A percentile compares a stretch with the other conserved stretches of the same genome.
These are phyloP conservation scores for Eragrostis nindensis DNA, from an alignment of 176 grass and related monocot species.

Conservation along the genomic window DNA sequence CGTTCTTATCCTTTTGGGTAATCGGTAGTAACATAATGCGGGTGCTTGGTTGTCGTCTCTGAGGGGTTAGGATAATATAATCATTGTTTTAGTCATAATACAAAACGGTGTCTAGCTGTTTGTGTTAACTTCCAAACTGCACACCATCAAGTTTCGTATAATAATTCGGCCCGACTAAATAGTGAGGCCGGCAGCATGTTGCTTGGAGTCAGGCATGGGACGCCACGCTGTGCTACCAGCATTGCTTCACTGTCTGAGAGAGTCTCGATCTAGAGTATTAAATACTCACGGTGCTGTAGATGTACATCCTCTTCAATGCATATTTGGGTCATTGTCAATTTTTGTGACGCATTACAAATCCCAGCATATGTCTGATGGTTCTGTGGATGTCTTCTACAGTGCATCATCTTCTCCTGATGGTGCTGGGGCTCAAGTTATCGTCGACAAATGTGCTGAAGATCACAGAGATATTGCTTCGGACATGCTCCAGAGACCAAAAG, in stretches of 20 bases:
- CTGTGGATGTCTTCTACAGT: slow-evolving; percentile 38
- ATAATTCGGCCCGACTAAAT: slow-evolving; percentile 22
- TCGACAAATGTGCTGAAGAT: slow-evolving; percentile 13
- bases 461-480: not conserved
- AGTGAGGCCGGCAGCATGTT: slow-evolving; percentile 32
- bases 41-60: slow-evolving; percentile 29
- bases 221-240: slow-evolving; percentile 34
- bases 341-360: slow-evolving; percentile 5
- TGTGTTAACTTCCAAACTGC: slow-evolving; percentile 17
- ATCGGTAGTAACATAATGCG: not conserved
- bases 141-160: slow-evolving; percentile 20
- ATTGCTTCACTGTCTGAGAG: slow-evolving; percentile 28
- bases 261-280: slow-evolving; percentile 17
- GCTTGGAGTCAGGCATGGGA: slow-evolving; percentile 20
- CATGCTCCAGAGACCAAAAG: slow-evolving; percentile 3
- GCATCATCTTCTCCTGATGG: slow-evolving; percentile 18
- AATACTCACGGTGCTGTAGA: slow-evolving; percentile 7
- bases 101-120: not conserved
- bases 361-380: not conserved
- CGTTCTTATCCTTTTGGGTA: slow-evolving; percentile 21
- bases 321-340: slow-evolving; percentile 11
- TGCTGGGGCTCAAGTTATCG: not conserved
- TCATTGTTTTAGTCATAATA: not conserved
- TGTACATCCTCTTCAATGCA: slow-evolving; percentile 38
- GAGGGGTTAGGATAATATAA: slow-evolving; percentile 29